Conservation (phyloP, 441 rosid genomes). For the Arabidopsis hybrid region DNA sequence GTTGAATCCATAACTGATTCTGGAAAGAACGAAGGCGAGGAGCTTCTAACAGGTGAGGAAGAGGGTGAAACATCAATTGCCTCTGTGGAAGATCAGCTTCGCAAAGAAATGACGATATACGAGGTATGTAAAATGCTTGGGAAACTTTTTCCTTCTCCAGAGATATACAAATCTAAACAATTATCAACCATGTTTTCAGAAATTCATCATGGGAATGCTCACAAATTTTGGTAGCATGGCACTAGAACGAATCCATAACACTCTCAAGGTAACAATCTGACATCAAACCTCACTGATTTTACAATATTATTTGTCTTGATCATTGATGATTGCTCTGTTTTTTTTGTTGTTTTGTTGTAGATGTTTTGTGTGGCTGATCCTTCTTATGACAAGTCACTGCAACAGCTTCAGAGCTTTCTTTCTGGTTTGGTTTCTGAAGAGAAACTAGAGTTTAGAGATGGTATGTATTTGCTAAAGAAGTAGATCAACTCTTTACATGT, state of each 20-base stretch:
- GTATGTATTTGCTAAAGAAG: conserved; percentile 84
- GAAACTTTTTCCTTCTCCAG: conserved; percentile 6
- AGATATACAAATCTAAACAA: background rate
- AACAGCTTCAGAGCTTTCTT: conserved; percentile 93
- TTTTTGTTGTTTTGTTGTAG: conserved; percentile 47
- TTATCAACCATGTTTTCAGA: conserved; percentile 49
- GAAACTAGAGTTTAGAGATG: conserved; percentile 85
- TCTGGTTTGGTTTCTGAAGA: conserved; percentile 86
- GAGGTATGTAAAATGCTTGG: conserved; percentile 60
- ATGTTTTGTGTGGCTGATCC: conserved; percentile 96
- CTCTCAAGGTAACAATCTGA: conserved; percentile 69
- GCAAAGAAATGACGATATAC: conserved; percentile 88
- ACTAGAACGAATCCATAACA: conserved; percentile 86
- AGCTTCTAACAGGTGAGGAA: conserved; percentile 78
- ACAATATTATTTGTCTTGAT: conserved; percentile 9
- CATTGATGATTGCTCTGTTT: conserved; percentile 11
- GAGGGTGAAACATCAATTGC: conserved; percentile 79
- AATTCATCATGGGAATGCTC: conserved; percentile 96
- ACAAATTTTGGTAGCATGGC: conserved; percentile 93
- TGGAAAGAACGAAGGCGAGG: conserved; percentile 69
- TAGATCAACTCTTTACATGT: conserved; percentile 43
- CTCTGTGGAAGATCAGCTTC: conserved; percentile 83
- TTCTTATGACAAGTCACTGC: conserved; percentile 87
- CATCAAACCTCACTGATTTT: background rate
- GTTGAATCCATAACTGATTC: conserved; percentile 70